Percentiles rank a stretch among this genome's conserved stretches.
Evolutionary conservation across 441 rosid genomes (phyloP).

Genomic region (Pelargonium myrrhifolium): DNA sequence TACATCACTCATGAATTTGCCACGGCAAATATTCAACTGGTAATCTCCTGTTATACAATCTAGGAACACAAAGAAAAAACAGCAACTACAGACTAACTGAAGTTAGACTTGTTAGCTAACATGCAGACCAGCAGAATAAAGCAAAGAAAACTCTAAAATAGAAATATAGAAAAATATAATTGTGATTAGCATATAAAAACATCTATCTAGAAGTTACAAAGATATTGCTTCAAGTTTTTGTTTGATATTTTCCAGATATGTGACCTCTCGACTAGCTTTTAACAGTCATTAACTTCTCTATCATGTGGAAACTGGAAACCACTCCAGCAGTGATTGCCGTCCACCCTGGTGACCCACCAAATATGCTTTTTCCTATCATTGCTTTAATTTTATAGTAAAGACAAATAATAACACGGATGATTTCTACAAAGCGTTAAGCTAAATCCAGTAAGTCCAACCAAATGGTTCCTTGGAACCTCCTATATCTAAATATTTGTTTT

Average conservation of each 20-base stretch:
- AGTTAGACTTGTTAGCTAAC: not conserved
- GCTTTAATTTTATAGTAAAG: not conserved
- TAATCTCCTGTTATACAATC: not conserved
- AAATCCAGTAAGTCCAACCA: not conserved
- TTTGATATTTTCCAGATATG: not conserved
- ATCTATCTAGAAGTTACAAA: not conserved
- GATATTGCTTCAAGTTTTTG: not conserved
- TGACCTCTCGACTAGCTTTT: not conserved
- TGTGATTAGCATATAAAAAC: not conserved
- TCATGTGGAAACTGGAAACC: not conserved
- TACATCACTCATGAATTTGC: not conserved
- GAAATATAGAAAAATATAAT: not conserved
- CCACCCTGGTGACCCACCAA: not conserved
- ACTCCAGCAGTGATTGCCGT: not conserved
- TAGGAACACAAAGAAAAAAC: not conserved
- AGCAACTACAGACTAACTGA: not conserved
- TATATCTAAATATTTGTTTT: not conserved
- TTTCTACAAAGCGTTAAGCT: not conserved
- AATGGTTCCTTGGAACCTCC: not conserved
- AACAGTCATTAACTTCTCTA: not conserved
- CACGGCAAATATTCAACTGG: not conserved
- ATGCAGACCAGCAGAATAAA: not conserved
- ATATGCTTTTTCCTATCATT: not conserved
- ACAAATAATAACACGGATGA: not conserved
- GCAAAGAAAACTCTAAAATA: not conserved